Conservation (phyloP, 306 rosid species). For the Quercus bicolor region DNA sequence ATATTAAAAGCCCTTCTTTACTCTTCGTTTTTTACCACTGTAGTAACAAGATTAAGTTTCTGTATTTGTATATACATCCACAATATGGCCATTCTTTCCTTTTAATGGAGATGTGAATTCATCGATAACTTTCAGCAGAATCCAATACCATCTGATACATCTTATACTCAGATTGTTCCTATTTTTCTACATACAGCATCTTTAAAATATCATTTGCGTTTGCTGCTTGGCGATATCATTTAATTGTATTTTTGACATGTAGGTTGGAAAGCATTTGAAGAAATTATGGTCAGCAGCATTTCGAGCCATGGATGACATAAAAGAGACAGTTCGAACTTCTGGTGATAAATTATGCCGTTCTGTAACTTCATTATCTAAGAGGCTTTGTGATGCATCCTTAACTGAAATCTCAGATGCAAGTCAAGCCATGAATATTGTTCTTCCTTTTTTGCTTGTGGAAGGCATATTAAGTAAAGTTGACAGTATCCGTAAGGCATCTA, state of each 20-base stretch:
- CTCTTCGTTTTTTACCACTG: background rate
- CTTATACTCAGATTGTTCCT: background rate
- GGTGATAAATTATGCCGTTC: constrained; percentile 86
- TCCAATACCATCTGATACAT: background rate
- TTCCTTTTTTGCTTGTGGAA: constrained; percentile 82
- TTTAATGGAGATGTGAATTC: background rate
- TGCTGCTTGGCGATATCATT: background rate
- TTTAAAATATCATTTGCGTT: background rate
- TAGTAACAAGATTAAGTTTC: background rate
- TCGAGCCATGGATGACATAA: constrained; percentile 95
- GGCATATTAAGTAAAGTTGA: constrained; percentile 97
- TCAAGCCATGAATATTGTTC: constrained; percentile 83
- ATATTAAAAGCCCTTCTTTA: background rate
- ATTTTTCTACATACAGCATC: background rate
- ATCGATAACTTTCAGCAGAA: background rate
- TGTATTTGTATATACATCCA: background rate
- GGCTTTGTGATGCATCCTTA: constrained; percentile 86
- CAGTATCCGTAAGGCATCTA: constrained; percentile 79
- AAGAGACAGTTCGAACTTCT: constrained; percentile 88
- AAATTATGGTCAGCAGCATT: constrained; percentile 84
- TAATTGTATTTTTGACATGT: constrained; percentile 5
- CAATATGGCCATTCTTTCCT: background rate
- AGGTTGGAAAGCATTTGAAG: constrained; percentile 78
- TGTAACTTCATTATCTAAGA: constrained; percentile 66
- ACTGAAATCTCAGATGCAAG: constrained; percentile 70